Percentiles rank a stretch among this genome's conserved stretches.
Conservation (phyloP, 441 rosid species). For the Gossypium laxum region DNA sequence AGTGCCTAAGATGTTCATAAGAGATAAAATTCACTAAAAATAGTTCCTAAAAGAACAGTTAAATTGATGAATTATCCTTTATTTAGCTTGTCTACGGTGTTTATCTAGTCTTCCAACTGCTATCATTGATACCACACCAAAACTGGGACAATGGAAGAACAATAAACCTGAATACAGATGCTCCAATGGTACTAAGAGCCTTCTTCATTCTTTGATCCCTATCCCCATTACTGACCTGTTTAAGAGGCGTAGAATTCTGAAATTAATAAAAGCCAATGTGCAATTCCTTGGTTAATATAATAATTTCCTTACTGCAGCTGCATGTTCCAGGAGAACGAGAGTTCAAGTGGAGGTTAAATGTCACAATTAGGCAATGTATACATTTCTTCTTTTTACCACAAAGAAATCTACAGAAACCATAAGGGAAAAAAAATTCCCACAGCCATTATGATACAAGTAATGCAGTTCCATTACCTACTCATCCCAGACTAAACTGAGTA, state of each 20-base stretch:
- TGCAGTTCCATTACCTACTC: not conserved
- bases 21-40: not conserved
- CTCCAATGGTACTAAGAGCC: slow-evolving; percentile 67
- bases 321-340: not conserved
- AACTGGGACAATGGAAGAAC: not conserved
- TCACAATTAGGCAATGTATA: not conserved
- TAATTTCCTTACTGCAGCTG: not conserved
- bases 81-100: not conserved
- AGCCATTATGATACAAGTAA: slow-evolving; percentile 2
- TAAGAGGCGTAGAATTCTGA: slow-evolving; percentile 2
- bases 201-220: slow-evolving; percentile 43
- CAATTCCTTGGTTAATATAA: not conserved
- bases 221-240: slow-evolving; percentile 54
- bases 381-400: not conserved
- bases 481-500: not conserved
- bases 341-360: not conserved
- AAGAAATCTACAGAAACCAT: not conserved
- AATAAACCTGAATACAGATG: slow-evolving; percentile 65
- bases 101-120: not conserved
- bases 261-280: slow-evolving; percentile 1
- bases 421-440: not conserved
- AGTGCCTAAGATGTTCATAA: not conserved
- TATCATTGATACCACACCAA: not conserved
- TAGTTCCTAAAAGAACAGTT: not conserved
- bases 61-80: not conserved